Base-by-base conservation (phyloP, 495 filamentous ascomycete species). In the Penicillium odoratum region DNA sequence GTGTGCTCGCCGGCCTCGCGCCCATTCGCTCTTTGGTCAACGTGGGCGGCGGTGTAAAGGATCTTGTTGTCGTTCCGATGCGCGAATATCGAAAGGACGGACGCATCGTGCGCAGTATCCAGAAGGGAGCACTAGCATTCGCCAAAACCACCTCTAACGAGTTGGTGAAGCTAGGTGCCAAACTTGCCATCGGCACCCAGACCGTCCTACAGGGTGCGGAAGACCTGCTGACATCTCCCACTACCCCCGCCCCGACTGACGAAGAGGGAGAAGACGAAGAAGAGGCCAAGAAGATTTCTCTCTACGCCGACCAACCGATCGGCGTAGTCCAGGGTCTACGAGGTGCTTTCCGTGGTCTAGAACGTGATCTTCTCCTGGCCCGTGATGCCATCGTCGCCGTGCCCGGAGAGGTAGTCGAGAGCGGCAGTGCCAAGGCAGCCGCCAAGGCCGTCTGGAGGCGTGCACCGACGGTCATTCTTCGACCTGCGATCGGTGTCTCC, bases 331-430 rank as follows among this genome's bases (percentile, higher is more conserved):
- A 95, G 64, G 94, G 93, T 34, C 78, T 99, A 9, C 81, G 89
- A 3, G 89, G 89, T 11, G 95, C 90, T 4, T 91, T 91, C 57
- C 74, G 83, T 31, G 88, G 90, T 58, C 81, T 99, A 33, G 88
- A 93, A 62, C 85, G 91, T 13, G 96, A 99, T 71, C 78, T 99
- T 51, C 78, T 92, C 26, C 75, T 90, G 26, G 88, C 94, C 11
- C 81, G 86, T 55, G 91, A 98, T 74, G 95, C 93, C 2, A 91
- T 98, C 58, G 89, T 97, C 64, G 93, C 92, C n/a, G 90, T 98
- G 36, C 92, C 93, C 2, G 89, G 86, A 1, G 95, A 98, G 72
- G 82, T 95, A 0, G 85, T 94, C 74, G 93, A 98, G 67, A 90
- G 89, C 62, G 83, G 83, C 38, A 92, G 83, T 64, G 92, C 93